Percentiles rank a stretch among this genome's conserved stretches.
These are phyloP conservation scores for Elongisporangium undulatum DNA, from an alignment of 352 stramenopile genomes.

Conservation along the genomic window DNA sequence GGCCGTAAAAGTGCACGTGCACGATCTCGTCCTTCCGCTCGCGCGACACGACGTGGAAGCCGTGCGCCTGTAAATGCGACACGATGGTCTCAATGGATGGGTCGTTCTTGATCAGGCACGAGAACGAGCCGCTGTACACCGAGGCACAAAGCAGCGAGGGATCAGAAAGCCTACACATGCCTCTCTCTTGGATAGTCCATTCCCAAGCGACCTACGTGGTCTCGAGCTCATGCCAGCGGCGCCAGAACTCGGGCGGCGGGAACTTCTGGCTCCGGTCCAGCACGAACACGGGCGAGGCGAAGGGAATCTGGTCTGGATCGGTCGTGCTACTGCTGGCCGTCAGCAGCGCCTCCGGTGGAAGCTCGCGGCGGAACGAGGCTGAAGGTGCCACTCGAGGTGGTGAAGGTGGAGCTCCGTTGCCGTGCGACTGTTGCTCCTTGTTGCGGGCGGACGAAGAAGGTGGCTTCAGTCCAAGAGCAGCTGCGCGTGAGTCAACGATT, in stretches of 20 bases:
- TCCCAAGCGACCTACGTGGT: slow-evolving; percentile 35
- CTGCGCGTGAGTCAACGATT: slow-evolving; percentile 5
- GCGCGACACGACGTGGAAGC: slow-evolving; percentile 50
- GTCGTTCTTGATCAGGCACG: slow-evolving; percentile 59
- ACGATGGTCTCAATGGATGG: slow-evolving; percentile 38
- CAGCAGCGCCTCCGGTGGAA: slow-evolving; percentile 6
- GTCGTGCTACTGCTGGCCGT: slow-evolving; percentile 4
- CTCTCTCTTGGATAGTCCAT: neutral
- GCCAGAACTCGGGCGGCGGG: slow-evolving; percentile 21
- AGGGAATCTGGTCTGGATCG: slow-evolving; percentile 38
- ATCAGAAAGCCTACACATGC: neutral
- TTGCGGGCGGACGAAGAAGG: neutral
- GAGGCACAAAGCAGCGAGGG: neutral
- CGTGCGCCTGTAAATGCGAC: slow-evolving; percentile 31
- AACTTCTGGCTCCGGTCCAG: slow-evolving; percentile 23
- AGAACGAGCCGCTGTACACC: slow-evolving; percentile 56
- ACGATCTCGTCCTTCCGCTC: slow-evolving; percentile 56
- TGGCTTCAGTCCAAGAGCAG: neutral
- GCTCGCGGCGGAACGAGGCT: neutral
- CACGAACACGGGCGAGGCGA: slow-evolving; percentile 53
- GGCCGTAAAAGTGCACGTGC: slow-evolving; percentile 68
- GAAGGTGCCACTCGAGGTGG: neutral
- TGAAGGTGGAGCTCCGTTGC: neutral
- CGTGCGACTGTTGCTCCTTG: neutral
- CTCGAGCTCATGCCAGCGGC: slow-evolving; percentile 51